Base-by-base conservation (phyloP, 2,329 filamentous ascomycete species). In the Rhexocercosporidium sp. region DNA sequence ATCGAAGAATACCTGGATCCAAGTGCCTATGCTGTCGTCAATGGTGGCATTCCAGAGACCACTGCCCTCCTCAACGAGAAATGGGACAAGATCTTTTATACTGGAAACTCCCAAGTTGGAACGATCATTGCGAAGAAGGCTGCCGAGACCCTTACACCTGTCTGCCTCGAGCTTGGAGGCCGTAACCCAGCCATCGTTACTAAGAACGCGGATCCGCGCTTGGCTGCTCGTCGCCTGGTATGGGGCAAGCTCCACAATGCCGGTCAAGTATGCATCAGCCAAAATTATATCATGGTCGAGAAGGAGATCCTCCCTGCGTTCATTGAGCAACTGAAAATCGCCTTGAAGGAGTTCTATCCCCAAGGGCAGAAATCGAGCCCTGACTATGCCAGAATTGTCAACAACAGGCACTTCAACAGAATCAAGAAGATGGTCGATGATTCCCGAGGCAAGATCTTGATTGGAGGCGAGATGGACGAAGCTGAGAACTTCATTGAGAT, bases 81-180 rank as follows among this genome's bases (percentile, higher is more conserved):
- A 79, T 99, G 94, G 91, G 94, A 96, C 82, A 98, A 97, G 86
- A 96, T 99, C 76, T 94, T 96, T 83, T 99, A 97, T 82, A 99
- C 96, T 0, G 96, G 96, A 64, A 90, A 89, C 75, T 85, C 86
- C 62, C 82, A 78, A 31, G 93, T 97, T 20, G 96, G 92, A 76
- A 93, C 90, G 77, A 94, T 98, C 75, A 90, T 98, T 62, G 88
- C 93, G 57, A 90, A 94, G 79, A 97, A 96, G 78, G 96, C 95
- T 0, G 95, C 96, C 68, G 88, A 93, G 77, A 90, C 93, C 44
- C 85, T 97, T 69, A 98, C 96, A 0, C 96, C 96, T 0, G 90
- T 97, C 25, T 87, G 90, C 11, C 88, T 98, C 57, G 96, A 99
- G 83, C 88, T 99, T 56, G 96, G 96, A 67, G 96, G 96, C 68